These are phyloP conservation scores for Heliosperma pusillum DNA, from an alignment of 148 eudicot species.

Conservation along the genomic window DNA sequence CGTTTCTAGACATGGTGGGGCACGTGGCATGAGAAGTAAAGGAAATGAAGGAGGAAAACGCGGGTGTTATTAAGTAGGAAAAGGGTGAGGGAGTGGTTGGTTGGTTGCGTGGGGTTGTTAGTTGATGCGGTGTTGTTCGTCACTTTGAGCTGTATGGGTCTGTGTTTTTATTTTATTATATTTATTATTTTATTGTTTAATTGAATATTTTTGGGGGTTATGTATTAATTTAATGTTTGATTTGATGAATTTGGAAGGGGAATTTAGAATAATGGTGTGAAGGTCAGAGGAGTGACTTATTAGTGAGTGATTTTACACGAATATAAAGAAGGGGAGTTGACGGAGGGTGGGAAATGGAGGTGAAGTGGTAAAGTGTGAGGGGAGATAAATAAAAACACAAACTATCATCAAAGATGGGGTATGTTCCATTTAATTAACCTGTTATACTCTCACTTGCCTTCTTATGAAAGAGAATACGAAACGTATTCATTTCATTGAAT, in stretches of 20 bases:
- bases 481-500: too few relatives aligned
- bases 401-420: too few relatives aligned
- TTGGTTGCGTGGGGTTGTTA: background rate
- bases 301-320: background rate
- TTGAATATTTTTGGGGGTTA: background rate
- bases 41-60: background rate
- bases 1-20: slow-evolving; percentile 7
- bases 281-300: background rate
- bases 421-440: too few relatives aligned
- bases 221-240: too few relatives aligned
- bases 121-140: slow-evolving; percentile 1
- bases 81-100: background rate
- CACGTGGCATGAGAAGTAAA: slow-evolving; percentile 8
- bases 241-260: too few relatives aligned
- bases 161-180: background rate
- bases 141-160: background rate
- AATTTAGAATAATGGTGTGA: background rate
- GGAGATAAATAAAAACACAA: too few relatives aligned
- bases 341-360: background rate
- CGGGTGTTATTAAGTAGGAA: background rate
- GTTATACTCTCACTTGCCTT: too few relatives aligned
- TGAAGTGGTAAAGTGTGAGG: background rate
- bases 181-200: background rate
- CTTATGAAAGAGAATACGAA: too few relatives aligned
- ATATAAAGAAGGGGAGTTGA: background rate